Base-by-base conservation (phyloP, 768 basidiomycete genomes). In the Boletus rubropictus region DNA sequence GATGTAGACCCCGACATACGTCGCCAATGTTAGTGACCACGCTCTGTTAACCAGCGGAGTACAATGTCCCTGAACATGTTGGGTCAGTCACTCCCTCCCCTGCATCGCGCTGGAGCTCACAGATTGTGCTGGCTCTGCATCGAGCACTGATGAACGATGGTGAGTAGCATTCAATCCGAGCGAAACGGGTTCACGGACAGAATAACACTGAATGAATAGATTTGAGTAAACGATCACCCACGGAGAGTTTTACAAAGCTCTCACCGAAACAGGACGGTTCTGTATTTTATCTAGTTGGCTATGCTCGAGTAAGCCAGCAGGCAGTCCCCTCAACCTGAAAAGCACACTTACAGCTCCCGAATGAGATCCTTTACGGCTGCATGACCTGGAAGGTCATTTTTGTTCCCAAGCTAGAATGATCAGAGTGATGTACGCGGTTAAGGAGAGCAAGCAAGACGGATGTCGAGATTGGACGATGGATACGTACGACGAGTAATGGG, bases 91-190 rank as follows among this genome's bases (percentile, higher is more conserved):
- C 18, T 15, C 11, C 2, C 17, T 22, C 32, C 27, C 22, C 3
- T 5, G 3, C 18, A 9, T 40, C 6, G 8, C 7, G 10, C 3
- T 17, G 8, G 22, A 28, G 64, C 86, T 46, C 56, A 88, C 85
- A 96, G 70, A 62, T 96, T 96, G 65, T 96, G 91, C 65, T 89
- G 87, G 59, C 84, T 93, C 68, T 93, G 94, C 86, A 95, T 94
- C 3, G 91, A 96, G 64, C 92, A 95, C 93, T 96, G 56, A 1
- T 39, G 38, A 20, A 39, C 12, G 20, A 29, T 31, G 27, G 21
- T 51, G 35, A 47, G 50, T 20, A 14, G 37, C 5, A 29, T 27
- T 7, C 8, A 41, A 39, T 37, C 29, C 29, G 27, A 42, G n/a
- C 20, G 34, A 22, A 32, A 28, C 9, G 5, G 9, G 4, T 21